These are phyloP conservation scores for Fusarium caatingaense DNA, from an alignment of 2,329 filamentous ascomycete genomes.

Conservation along the genomic window DNA sequence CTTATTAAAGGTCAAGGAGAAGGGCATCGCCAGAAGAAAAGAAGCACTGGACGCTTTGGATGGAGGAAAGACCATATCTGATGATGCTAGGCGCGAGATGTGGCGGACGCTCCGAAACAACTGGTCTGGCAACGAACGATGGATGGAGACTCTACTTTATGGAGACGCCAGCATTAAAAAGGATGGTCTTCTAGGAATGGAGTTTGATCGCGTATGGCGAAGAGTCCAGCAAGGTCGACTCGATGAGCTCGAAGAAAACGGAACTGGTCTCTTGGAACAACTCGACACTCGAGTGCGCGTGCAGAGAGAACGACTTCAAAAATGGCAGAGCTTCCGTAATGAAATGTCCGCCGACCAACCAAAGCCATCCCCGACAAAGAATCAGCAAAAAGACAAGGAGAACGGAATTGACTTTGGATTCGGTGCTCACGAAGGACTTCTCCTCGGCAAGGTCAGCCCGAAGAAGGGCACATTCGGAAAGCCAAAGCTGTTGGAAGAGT, in stretches of 20 bases:
- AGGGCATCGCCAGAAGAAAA: constrained; percentile 65
- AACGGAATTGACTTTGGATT: constrained; percentile 67
- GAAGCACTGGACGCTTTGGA: constrained; percentile 57
- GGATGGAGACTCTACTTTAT: constrained; percentile 76
- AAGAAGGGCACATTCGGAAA: constrained; percentile 43
- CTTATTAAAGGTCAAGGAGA: constrained; percentile 72
- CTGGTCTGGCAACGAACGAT: constrained; percentile 82
- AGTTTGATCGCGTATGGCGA: constrained; percentile 79
- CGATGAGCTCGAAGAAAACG: constrained; percentile 65
- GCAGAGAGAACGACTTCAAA: constrained; percentile 75
- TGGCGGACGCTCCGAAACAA: constrained; percentile 74
- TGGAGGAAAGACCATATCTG: constrained; percentile 51
- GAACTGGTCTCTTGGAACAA: constrained; percentile 72
- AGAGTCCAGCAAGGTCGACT: constrained; percentile 70
- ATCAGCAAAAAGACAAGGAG: constrained; percentile 40
- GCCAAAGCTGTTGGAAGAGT: constrained; percentile 54
- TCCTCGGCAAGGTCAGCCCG: constrained; percentile 52
- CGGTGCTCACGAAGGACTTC: constrained; percentile 61
- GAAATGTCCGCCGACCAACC: constrained; percentile 55
- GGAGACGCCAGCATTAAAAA: constrained; percentile 69
- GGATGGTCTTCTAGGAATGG: constrained; percentile 72
- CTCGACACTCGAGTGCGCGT: constrained; percentile 74
- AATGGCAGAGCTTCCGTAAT: constrained; percentile 77
- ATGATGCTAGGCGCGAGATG: constrained; percentile 61
- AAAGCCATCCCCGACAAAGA: constrained; percentile 40